Evolutionary conservation across 768 basidiomycete species (phyloP).

Genomic region (Sarcomyxa edulis): DNA sequence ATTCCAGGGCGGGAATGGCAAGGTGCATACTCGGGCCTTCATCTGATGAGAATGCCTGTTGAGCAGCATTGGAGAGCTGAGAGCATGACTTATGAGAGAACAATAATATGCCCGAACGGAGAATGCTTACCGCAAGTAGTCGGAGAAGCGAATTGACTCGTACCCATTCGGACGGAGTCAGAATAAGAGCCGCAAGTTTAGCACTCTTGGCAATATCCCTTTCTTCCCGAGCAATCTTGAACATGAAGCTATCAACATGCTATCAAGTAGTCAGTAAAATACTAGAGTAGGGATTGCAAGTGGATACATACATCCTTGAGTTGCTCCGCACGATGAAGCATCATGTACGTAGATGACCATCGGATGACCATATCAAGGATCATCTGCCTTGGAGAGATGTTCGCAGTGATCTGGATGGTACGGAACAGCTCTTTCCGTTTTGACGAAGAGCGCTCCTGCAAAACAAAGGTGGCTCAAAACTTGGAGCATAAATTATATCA

Average conservation of each 20-base stretch:
- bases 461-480: not conserved
- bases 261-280: too few relatives aligned
- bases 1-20: slow-evolving; percentile 27
- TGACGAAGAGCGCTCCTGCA: slow-evolving; percentile 21
- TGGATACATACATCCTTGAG: too few relatives aligned
- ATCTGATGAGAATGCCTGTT: slow-evolving; percentile 27
- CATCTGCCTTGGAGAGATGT: slow-evolving; percentile 10
- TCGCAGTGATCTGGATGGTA: slow-evolving; percentile 10
- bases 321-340: slow-evolving; percentile 15
- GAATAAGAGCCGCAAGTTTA: slow-evolving; percentile 13
- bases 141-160: slow-evolving; percentile 12
- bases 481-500: not conserved
- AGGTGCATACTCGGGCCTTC: slow-evolving; percentile 18
- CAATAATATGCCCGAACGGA: too few relatives aligned
- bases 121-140: slow-evolving; percentile 14
- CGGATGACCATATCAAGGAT: slow-evolving; percentile 23
- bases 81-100: too few relatives aligned
- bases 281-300: too few relatives aligned
- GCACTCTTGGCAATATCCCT: slow-evolving; percentile 16
- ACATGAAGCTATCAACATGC: slow-evolving; percentile 20
- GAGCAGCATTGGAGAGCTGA: slow-evolving; percentile 24
- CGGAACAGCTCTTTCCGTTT: slow-evolving; percentile 17
- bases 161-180: slow-evolving; percentile 19
- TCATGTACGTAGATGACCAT: slow-evolving; percentile 27
- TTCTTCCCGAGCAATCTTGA: slow-evolving; percentile 18